Base-by-base conservation (phyloP, 441 rosid genomes). In the Rhodomyrtus psidioides region DNA sequence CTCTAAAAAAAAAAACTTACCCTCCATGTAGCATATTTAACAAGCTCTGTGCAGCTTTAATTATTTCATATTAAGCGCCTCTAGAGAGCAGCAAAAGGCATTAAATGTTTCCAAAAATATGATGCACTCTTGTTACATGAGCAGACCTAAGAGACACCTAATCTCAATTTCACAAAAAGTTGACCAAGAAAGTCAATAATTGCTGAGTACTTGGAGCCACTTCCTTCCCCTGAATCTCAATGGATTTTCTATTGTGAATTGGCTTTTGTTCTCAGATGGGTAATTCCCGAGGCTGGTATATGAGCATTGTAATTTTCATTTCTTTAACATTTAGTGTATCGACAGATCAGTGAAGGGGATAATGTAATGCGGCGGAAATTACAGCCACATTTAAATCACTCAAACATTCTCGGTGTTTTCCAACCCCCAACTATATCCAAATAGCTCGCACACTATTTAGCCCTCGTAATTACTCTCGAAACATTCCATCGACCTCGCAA, bases 141-240 rank as follows among this genome's bases (percentile, higher is more conserved):
- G 34, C 26, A 19, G 76, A 19, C 76, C 46, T 19, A 19, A 34
- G 88, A 87, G 87, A 87, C 91, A 87, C 86, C 46, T 44, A 44
- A 6, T 44, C 46, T 44, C 8, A 46, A 42, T 42, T 42, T 1
- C 44, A 5, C 44, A 42, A 42, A 42, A 42, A 42, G 49, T 46
- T 7, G 49, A 46, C 49, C 9, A 46, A 46, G 49, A 46, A 46
- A 46, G 49, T 7, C 49, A 46, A 46, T 46, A 46, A 46, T 46
- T 46, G 49, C 49, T 46, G 49, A 46, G 49, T 6, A 44, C 10
- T 46, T 51, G 53, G 53, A 12, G 53, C 53, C 4, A 51, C 53
- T 51, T 51, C 51, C 51, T 46, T 46, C 53, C 53, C 53, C 15
- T 12, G 53, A 51, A 51, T 51, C 53, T 51, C 53, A 51, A 51